These are phyloP conservation scores for Austroboletus eburneus DNA, from an alignment of 768 basidiomycete species.

Conservation along the genomic window DNA sequence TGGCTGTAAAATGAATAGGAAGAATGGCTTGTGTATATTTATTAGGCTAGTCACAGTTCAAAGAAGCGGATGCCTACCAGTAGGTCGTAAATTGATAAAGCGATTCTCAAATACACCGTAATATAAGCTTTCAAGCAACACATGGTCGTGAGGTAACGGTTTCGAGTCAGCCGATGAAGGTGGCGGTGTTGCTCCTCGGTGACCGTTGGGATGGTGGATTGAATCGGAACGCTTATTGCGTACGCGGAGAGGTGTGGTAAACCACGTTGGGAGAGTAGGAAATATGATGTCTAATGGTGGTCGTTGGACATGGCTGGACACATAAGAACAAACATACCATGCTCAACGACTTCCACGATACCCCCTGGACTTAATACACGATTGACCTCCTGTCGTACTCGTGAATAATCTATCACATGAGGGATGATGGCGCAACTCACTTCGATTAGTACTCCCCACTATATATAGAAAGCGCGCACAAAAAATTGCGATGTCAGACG, in stretches of 20 bases:
- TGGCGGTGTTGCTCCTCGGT: conserved; percentile 30
- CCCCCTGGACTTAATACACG: conserved; percentile 69
- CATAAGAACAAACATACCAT: conserved; percentile 44
- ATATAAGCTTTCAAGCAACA: conserved; percentile 62
- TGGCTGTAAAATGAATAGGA: conserved; percentile 65
- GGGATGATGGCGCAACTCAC: conserved; percentile 30
- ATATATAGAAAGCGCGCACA: conserved; percentile 1
- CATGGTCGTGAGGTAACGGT: conserved; percentile 58
- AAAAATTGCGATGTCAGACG: conserved; percentile 2
- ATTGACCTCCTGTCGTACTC: conserved; percentile 56
- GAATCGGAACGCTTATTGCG: conserved; percentile 46
- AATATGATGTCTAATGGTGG: conserved; percentile 59
- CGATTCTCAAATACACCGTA: conserved; percentile 64
- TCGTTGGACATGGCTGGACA: background rate
- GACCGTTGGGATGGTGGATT: conserved; percentile 47
- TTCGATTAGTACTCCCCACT: conserved; percentile 71
- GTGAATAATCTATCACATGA: conserved; percentile 1
- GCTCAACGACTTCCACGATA: conserved; percentile 66
- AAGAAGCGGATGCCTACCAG: conserved; percentile 40
- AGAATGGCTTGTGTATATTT: conserved; percentile 47
- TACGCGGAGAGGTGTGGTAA: conserved; percentile 63
- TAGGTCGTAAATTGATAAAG: conserved; percentile 68
- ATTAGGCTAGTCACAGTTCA: conserved; percentile 1
- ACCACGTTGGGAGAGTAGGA: conserved; percentile 74
- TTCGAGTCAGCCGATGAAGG: conserved; percentile 30